A percentile compares a stretch with the other conserved stretches of the same genome.
phyloP scores from a whole-genome alignment of 2,329 filamentous ascomycete species.

The Hymenoscyphus fraxineus region DNA sequence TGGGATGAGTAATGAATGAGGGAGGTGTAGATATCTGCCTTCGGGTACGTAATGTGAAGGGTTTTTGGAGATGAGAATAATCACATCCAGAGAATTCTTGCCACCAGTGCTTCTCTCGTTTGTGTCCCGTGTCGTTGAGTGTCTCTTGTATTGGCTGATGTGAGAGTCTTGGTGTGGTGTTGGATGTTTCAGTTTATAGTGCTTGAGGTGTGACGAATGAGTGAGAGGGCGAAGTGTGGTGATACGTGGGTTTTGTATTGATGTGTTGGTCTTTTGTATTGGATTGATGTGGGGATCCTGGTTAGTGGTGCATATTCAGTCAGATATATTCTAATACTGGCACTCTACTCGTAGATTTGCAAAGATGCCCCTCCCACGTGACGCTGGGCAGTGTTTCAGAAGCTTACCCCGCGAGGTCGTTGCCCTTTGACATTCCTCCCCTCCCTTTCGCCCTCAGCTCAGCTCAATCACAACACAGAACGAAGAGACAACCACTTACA shows the following conservation, averaged over 20 bases:
- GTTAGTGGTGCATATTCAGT: no score
- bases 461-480: no score
- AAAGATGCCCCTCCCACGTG: not conserved
- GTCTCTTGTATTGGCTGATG: not conserved
- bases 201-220: not conserved
- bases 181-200: not conserved
- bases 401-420: not conserved
- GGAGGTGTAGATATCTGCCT: not conserved
- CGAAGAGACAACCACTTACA: no score
- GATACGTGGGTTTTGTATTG: not conserved
- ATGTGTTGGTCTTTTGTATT: not conserved
- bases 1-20: not conserved
- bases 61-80: not conserved
- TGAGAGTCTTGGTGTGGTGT: not conserved
- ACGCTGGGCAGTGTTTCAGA: not conserved
- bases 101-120: not conserved
- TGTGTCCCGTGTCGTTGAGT: not conserved
- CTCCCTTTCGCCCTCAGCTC: not conserved
- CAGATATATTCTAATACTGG: no score
- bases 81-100: not conserved
- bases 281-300: no score
- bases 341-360: no score
- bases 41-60: not conserved
- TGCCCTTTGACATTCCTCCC: slow-evolving; percentile 2
- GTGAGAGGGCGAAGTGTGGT: not conserved